Percentiles rank a stretch among this genome's conserved stretches.
Conservation (phyloP, 192 early-diverging fungal species). For the Piromyces finnis region DNA sequence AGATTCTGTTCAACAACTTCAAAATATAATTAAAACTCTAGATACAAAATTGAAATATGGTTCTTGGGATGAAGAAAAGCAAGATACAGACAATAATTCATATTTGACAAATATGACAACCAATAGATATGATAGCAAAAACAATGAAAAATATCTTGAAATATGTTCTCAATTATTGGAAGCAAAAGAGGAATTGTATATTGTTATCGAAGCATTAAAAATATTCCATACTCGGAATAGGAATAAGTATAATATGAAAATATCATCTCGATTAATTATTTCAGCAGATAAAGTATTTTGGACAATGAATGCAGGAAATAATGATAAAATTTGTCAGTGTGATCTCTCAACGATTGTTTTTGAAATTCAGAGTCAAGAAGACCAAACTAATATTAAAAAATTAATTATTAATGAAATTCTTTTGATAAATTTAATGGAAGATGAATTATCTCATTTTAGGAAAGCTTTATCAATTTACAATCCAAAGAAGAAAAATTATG, state of each 20-base stretch:
- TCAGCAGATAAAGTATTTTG: background rate
- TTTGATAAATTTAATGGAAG: background rate
- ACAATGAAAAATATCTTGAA: background rate
- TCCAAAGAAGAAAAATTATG: slow-evolving; percentile 15
- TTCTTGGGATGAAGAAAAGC: background rate
- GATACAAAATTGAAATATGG: background rate
- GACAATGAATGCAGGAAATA: background rate
- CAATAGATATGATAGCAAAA: background rate
- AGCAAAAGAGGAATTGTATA: background rate
- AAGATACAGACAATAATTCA: background rate
- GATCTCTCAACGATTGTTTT: background rate
- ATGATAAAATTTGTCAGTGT: background rate
- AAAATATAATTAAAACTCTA: background rate
- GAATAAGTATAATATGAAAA: background rate
- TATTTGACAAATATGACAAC: too few relatives aligned
- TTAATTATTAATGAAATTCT: background rate
- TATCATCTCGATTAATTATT: background rate
- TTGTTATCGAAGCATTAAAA: background rate
- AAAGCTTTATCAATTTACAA: slow-evolving; percentile 20
- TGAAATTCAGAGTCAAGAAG: background rate
- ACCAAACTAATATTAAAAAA: background rate
- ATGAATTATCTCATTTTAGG: slow-evolving; percentile 5
- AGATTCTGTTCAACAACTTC: background rate
- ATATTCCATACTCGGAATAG: background rate
- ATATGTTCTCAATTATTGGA: background rate